Evolutionary conservation across 139 green algal species (phyloP).

Genomic region (Micractinium sp.): DNA sequence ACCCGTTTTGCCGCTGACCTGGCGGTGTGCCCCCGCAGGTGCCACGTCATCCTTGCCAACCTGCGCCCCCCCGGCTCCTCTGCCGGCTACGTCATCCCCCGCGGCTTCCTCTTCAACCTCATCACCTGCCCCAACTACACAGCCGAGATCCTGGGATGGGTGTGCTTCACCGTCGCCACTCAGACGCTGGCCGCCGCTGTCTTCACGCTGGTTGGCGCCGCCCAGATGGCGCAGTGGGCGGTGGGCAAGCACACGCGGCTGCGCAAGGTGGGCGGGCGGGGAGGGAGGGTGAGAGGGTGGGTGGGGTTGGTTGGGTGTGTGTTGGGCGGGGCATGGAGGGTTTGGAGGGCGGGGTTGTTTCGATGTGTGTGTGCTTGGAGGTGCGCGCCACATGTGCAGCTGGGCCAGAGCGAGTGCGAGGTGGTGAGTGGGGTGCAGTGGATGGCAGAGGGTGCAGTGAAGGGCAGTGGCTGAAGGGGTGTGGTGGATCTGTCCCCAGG

Average conservation of each 20-base stretch:
- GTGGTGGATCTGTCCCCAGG: too few relatives aligned
- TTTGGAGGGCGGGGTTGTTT: too few relatives aligned
- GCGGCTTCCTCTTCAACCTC: slow-evolving; percentile 92
- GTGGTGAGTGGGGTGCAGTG: too few relatives aligned
- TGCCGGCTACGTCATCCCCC: slow-evolving; percentile 85
- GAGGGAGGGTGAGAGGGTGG: not conserved
- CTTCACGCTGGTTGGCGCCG: slow-evolving; percentile 84
- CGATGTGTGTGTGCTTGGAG: not conserved
- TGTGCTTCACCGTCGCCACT: slow-evolving; percentile 87
- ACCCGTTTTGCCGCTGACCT: not conserved
- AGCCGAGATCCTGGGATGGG: slow-evolving; percentile 89
- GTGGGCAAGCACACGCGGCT: slow-evolving; percentile 92
- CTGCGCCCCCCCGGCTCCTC: slow-evolving; percentile 80
- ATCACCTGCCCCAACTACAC: slow-evolving; percentile 99
- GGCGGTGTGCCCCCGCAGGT: slow-evolving; percentile 44
- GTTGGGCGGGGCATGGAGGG: not conserved
- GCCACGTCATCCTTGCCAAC: slow-evolving; percentile 89
- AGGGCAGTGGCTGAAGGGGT: too few relatives aligned
- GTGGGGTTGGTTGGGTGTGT: not conserved
- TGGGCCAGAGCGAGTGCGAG: too few relatives aligned
- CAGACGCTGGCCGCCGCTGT: slow-evolving; percentile 79
- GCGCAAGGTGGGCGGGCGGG: slow-evolving; percentile 66
- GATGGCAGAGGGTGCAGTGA: too few relatives aligned
- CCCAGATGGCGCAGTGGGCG: slow-evolving; percentile 93
- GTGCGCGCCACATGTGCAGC: not conserved